A percentile compares a stretch with the other conserved stretches of the same genome.
phyloP scores from a whole-genome alignment of 2,329 filamentous ascomycete species.

The Ascochyta lentis region DNA sequence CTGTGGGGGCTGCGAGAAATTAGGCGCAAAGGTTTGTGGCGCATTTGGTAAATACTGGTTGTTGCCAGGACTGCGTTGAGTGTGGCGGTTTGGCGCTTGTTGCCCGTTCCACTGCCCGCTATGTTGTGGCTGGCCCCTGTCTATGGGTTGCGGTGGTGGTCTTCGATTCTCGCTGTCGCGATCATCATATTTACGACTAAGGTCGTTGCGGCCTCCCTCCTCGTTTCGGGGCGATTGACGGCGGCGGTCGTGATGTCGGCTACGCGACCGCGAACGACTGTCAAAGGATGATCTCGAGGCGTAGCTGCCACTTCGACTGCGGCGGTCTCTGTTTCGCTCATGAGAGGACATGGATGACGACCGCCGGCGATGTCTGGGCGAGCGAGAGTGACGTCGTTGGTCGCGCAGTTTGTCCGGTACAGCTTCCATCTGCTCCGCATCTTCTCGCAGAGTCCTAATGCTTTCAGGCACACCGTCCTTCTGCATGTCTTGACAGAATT shows the following conservation, averaged over 20 bases:
- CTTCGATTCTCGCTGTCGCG: slow-evolving; percentile 15
- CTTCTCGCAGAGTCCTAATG: slow-evolving; percentile 31
- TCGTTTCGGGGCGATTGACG: slow-evolving; percentile 19
- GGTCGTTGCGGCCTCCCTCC: slow-evolving; percentile 14
- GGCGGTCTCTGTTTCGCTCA: slow-evolving; percentile 18
- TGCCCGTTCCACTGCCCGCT: slow-evolving; percentile 20
- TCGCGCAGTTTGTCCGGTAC: slow-evolving; percentile 16
- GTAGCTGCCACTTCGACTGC: slow-evolving; percentile 22
- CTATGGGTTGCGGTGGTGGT: slow-evolving; percentile 16
- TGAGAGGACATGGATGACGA: slow-evolving; percentile 27
- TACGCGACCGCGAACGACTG: slow-evolving; percentile 26
- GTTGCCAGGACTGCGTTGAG: slow-evolving; percentile 6
- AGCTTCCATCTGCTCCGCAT: slow-evolving; percentile 25
- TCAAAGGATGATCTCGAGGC: slow-evolving; percentile 27
- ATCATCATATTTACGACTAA: slow-evolving; percentile 16
- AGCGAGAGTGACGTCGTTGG: slow-evolving; percentile 16
- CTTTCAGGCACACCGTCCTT: slow-evolving; percentile 33
- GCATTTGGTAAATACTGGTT: slow-evolving; percentile 16
- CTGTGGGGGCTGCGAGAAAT: slow-evolving; percentile 20
- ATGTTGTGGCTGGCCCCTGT: slow-evolving; percentile 16
- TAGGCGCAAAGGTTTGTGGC: slow-evolving; percentile 13
- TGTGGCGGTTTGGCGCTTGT: slow-evolving; percentile 11
- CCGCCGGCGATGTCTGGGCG: slow-evolving; percentile 21
- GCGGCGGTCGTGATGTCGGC: slow-evolving; percentile 19
- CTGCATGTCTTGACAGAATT: slow-evolving; percentile 84